These are phyloP conservation scores for Epichloe gansuensis DNA, from an alignment of 2,329 filamentous ascomycete genomes.

Conservation along the genomic window DNA sequence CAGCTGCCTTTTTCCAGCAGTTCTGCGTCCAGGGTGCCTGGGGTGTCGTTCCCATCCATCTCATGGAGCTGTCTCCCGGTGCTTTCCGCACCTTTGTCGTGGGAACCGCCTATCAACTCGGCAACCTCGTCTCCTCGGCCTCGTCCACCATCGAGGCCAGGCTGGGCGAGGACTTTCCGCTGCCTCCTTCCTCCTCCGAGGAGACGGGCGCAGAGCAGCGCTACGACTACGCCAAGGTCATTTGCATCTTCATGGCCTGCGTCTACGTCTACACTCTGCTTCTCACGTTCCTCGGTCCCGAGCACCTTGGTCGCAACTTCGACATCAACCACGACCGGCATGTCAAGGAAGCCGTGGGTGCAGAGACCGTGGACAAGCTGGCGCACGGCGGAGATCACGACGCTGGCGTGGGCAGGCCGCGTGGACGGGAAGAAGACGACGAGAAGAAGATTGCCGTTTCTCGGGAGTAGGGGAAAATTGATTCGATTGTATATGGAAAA, in stretches of 20 bases:
- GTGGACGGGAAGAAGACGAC: neutral
- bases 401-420: neutral
- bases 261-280: constrained; percentile 55
- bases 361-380: constrained; percentile 17
- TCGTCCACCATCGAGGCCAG: constrained; percentile 66
- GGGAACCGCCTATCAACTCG: constrained; percentile 64
- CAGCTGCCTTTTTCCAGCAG: constrained; percentile 74
- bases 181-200: constrained; percentile 35
- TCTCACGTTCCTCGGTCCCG: constrained; percentile 50
- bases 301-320: constrained; percentile 39
- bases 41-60: constrained; percentile 65
- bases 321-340: constrained; percentile 38
- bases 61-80: constrained; percentile 65
- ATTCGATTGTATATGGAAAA: too few relatives aligned
- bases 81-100: constrained; percentile 64
- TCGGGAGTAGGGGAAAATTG: neutral
- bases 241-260: constrained; percentile 83
- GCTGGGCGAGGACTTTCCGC: constrained; percentile 62
- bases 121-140: constrained; percentile 59
- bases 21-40: constrained; percentile 69
- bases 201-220: constrained; percentile 34
- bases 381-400: neutral
- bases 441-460: neutral
- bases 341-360: constrained; percentile 32
- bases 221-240: constrained; percentile 71